Percentiles rank a stretch among this genome's conserved stretches.
These are phyloP conservation scores for Alternaria longipes DNA, from an alignment of 2,329 filamentous ascomycete genomes.

Conservation along the genomic window DNA sequence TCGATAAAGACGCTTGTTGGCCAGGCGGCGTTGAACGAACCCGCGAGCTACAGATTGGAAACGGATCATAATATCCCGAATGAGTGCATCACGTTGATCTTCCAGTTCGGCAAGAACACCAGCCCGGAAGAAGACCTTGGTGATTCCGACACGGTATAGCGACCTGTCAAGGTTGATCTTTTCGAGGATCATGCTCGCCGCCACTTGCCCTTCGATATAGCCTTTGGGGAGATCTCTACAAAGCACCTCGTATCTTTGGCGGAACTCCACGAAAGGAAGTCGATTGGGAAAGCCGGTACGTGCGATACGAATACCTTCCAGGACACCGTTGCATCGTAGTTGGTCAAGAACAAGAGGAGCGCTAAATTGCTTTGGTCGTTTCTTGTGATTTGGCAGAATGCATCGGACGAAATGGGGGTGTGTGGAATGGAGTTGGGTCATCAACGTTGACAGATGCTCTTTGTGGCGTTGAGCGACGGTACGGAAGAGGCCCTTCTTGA, in stretches of 20 bases:
- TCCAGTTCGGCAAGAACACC: constrained; percentile 96
- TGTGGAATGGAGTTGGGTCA: constrained; percentile 92
- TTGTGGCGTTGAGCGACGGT: constrained; percentile 98
- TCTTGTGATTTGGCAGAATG: constrained; percentile 98
- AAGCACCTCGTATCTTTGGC: constrained; percentile 93
- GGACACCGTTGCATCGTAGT: constrained; percentile 96
- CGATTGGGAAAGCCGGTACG: constrained; percentile 96
- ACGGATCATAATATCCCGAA: constrained; percentile 89
- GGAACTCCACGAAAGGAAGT: constrained; percentile 90
- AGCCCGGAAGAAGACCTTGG: constrained; percentile 97
- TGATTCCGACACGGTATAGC: constrained; percentile 91
- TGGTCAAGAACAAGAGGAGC: constrained; percentile 95
- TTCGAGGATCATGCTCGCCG: constrained; percentile 85
- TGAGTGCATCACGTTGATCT: constrained; percentile 91
- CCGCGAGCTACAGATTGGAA: constrained; percentile 94
- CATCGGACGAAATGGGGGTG: constrained; percentile 98
- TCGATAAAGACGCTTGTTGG: constrained; percentile 92
- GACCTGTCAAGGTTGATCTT: constrained; percentile 85
- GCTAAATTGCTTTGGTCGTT: constrained; percentile 90
- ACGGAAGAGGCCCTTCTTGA: constrained; percentile 96
- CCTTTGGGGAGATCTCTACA: constrained; percentile 86
- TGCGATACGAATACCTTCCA: constrained; percentile 98
- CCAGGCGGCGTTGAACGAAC: constrained; percentile 85
- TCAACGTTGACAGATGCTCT: constrained; percentile 95
- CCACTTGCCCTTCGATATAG: constrained; percentile 88